Base-by-base conservation (phyloP, 495 filamentous ascomycete species). In the Clohesyomyces aquaticus region DNA sequence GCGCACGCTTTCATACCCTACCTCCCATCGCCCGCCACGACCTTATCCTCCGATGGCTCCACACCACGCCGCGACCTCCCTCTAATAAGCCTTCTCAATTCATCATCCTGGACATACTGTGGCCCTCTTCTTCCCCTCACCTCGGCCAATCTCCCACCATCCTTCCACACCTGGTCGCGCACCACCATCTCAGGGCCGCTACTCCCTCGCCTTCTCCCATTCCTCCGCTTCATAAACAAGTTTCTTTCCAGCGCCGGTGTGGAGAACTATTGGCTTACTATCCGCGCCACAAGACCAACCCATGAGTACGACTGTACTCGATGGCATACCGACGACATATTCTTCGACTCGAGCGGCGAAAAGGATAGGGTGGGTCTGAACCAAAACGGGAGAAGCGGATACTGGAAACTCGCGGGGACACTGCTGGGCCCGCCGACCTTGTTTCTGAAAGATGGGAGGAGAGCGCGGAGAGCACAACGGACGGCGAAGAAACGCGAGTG, bases 141-240 rank as follows among this genome's bases (percentile, higher is more conserved):
- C 2, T 11, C 58, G 0, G 12, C 22, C 46, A 6, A 51, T 26
- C 65, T 68, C 38, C 65, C 65, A 22, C 22, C 59, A 0, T 59
- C 59, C 23, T 68, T 63, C 27, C 59, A 63, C 56, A 76, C 74
- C 56, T 81, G 79, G 79, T 74, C 78, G 51, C 73, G 72, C 26
- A 73, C 80, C n/a, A 78, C 79, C 8, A 75, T 79, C 28, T 67
- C 75, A 11, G 74, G 81, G 56, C 74, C 80, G 9, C 61, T 83
- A 26, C 66, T 80, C 1, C 80, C 81, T 50, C 73, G 77, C 46
- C 68, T 80, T 26, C 73, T 73, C 58, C 78, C 78, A 11, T 71
- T 72, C 21, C 61, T 76, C 2, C 74, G 75, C n/a, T 80, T 82
- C 27, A 80, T 81, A 53, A 72, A 73, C 22, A 26, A 53, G 12